Evolutionary conservation across 495 filamentous ascomycete species (phyloP), one percentile per base, ranked within the genome.

Genomic region (Astrothelium macrocarpum): DNA sequence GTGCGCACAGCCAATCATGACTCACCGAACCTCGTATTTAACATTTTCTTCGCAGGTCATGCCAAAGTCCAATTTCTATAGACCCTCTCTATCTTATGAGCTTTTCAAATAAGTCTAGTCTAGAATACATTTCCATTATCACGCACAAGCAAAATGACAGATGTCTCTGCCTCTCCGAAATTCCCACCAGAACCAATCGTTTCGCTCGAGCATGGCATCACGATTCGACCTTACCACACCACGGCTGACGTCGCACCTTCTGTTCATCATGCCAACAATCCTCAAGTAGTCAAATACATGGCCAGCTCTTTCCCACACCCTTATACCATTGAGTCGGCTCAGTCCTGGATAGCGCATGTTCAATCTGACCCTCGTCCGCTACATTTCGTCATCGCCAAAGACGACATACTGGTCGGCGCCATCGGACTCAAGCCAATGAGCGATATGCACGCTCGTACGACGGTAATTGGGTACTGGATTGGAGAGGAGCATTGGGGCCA

Each of bases 401-500:
- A 65, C 28, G 62, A 43, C 20, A 60, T 62, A 43, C 58, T 67
- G 29, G 71, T 74, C 60, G 72, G 74, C 23, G 66, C 66, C 25
- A 70, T 73, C 32, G 71, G 72, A 2, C 53, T 74, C 26, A 71
- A 68, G 39, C 68, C 69, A 4, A 68, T 68, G 16, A 43, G 31
- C 2, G 74, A 76, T 53, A 65, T 74, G 26, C 56, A 70, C 12
- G 32, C 66, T 23, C 70, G 70, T 36, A 66, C 59, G 7, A 73
- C 68, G 0, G 70, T 71, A 58, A 31, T 76, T 18, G 74, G 71
- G 45, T 76, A 74, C 59, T 76, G 72, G 74, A 59, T 76, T 28
- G 70, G 68, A 0, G 71, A 72, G 60, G 63, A 67, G 58, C 67
- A 66, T 32, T 68, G 67, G 70, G 70, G 71, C 1, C 61, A 66